Conservation (phyloP, 768 basidiomycete genomes). For the Boletellus sp. region DNA sequence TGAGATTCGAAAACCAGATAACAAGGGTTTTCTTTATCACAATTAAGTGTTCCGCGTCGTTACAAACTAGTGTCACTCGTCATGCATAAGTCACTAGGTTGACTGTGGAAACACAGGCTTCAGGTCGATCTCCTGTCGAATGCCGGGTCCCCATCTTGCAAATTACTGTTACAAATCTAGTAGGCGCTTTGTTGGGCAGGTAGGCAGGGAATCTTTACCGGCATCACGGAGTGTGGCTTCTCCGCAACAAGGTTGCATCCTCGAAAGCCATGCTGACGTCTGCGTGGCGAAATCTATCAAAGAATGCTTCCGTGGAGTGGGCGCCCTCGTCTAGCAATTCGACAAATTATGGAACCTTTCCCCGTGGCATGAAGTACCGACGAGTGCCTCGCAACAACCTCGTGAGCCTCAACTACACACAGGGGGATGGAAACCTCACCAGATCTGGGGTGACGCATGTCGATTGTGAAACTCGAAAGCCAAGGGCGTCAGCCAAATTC, state of each 20-base stretch:
- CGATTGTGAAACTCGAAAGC: constrained; percentile 65
- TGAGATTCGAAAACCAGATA: background rate
- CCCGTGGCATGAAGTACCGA: background rate
- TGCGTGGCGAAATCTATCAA: too few relatives aligned
- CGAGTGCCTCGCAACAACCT: background rate
- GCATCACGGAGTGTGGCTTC: too few relatives aligned
- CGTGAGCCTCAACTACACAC: background rate
- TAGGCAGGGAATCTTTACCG: background rate
- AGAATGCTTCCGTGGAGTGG: too few relatives aligned
- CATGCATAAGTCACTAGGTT: too few relatives aligned
- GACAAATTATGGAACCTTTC: too few relatives aligned
- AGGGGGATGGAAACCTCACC: constrained; percentile 60
- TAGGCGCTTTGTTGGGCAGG: too few relatives aligned
- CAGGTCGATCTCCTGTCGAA: background rate
- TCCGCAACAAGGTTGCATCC: too few relatives aligned
- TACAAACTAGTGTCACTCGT: too few relatives aligned
- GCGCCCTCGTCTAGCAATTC: too few relatives aligned
- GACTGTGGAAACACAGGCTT: background rate
- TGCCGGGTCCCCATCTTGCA: background rate
- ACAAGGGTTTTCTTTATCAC: background rate
- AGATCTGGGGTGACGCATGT: constrained; percentile 35
- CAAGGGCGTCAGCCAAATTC: constrained; percentile 57
- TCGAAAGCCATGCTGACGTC: too few relatives aligned
- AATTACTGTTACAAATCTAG: constrained; percentile 44
- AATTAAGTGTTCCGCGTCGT: too few relatives aligned